Conservation (phyloP, 2,329 filamentous ascomycete species). For the Dactylonectria macrodidyma region DNA sequence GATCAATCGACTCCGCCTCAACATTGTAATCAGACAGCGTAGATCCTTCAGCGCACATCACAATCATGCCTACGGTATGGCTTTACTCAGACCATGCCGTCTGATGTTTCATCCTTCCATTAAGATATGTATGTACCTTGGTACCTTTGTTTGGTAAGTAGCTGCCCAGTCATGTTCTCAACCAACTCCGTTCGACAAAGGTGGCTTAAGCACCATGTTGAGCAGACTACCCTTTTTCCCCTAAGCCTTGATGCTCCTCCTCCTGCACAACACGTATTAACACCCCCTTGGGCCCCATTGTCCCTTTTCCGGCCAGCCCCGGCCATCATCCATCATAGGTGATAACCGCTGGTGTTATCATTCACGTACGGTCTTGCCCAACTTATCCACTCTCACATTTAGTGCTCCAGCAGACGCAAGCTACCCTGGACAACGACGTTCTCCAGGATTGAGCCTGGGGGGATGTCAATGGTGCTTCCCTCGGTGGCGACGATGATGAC, state of each 20-base stretch:
- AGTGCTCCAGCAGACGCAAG: constrained; percentile 81
- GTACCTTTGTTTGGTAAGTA: neutral
- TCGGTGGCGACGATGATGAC: constrained; percentile 99
- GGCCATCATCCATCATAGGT: constrained; percentile 16
- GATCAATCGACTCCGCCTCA: neutral
- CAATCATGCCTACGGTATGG: neutral
- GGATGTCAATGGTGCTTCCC: constrained; percentile 97
- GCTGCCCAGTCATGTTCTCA: neutral
- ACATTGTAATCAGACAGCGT: neutral
- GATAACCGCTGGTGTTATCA: constrained; percentile 8
- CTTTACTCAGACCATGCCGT: neutral
- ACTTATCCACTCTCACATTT: constrained; percentile 43
- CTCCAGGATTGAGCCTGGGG: constrained; percentile 95
- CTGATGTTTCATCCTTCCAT: neutral
- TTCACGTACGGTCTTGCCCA: constrained; percentile 10
- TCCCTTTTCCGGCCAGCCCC: neutral
- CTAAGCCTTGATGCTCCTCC: constrained; percentile 12
- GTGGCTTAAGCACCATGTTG: constrained; percentile 9
- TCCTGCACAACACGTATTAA: constrained; percentile 22
- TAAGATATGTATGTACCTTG: neutral
- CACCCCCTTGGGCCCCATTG: neutral
- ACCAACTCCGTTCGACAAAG: neutral
- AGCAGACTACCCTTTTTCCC: constrained; percentile 13
- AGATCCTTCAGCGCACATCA: neutral
- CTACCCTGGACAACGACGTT: constrained; percentile 99